These are phyloP conservation scores for Magnaporthiopsis incrustans DNA, from an alignment of 2,329 filamentous ascomycete species.

Conservation along the genomic window DNA sequence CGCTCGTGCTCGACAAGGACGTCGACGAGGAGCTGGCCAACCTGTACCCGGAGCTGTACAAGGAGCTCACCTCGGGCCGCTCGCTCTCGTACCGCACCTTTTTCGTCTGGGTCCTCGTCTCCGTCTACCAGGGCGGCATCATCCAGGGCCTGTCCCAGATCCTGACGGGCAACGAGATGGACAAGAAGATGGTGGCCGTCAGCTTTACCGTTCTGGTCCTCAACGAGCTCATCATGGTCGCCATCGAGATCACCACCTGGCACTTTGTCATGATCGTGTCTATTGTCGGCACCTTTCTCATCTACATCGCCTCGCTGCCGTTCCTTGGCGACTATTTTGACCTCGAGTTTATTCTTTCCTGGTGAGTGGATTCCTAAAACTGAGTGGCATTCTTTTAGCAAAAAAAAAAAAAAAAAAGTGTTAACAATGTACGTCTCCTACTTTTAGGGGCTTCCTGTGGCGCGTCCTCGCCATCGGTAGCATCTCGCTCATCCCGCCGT, in stretches of 20 bases:
- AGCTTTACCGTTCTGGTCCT: slow-evolving; percentile 87
- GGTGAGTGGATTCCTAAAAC: no score
- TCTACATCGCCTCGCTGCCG: slow-evolving; percentile 78
- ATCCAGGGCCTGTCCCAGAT: slow-evolving; percentile 94
- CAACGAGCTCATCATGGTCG: slow-evolving; percentile 96
- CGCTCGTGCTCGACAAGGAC: slow-evolving; percentile 86
- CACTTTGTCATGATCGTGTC: slow-evolving; percentile 84
- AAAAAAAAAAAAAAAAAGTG: no score
- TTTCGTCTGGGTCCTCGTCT: slow-evolving; percentile 93
- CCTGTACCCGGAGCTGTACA: slow-evolving; percentile 94
- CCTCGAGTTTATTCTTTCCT: slow-evolving; percentile 65
- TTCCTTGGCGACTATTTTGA: slow-evolving; percentile 90
- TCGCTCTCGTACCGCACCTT: slow-evolving; percentile 89
- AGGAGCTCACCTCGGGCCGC: slow-evolving; percentile 84
- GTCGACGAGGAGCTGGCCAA: slow-evolving; percentile 92
- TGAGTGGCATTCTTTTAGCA: no score
- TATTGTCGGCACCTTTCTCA: slow-evolving; percentile 70
- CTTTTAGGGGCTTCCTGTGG: slow-evolving; percentile 73
- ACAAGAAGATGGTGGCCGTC: slow-evolving; percentile 68
- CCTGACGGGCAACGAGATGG: slow-evolving; percentile 52
- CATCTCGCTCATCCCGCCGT: slow-evolving; percentile 78
- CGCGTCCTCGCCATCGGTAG: slow-evolving; percentile 71
- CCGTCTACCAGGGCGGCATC: slow-evolving; percentile 88
- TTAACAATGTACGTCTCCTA: neutral
- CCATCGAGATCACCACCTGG: slow-evolving; percentile 94